These are phyloP conservation scores for Mycotypha africana DNA, from an alignment of 371 early-diverging fungal species.

Conservation along the genomic window DNA sequence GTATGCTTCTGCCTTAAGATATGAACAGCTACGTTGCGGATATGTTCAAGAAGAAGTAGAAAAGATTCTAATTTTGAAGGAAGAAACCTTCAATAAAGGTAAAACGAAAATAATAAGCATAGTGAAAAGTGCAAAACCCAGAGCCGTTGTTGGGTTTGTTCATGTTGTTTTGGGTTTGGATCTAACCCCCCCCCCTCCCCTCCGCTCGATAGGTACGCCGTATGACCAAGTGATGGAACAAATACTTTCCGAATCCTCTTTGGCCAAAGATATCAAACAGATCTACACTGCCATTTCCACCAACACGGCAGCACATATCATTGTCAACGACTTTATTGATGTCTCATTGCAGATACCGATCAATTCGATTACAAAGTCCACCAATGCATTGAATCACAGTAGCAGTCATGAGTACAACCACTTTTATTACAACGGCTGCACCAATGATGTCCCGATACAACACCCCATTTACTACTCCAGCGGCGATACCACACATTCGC, in stretches of 20 bases:
- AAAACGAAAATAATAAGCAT: slow-evolving; percentile 4
- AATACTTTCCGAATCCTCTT: slow-evolving; percentile 39
- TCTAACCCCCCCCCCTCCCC: neutral
- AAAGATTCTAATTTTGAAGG: slow-evolving; percentile 59
- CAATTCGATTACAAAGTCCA: slow-evolving; percentile 3
- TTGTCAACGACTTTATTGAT: slow-evolving; percentile 75
- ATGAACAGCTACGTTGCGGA: slow-evolving; percentile 77
- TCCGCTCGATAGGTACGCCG: slow-evolving; percentile 17
- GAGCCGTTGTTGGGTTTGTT: too few species aligned
- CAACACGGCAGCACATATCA: slow-evolving; percentile 58
- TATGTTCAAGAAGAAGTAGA: slow-evolving; percentile 76
- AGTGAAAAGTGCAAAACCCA: slow-evolving; percentile 9
- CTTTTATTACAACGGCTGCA: slow-evolving; percentile 8
- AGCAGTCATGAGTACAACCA: neutral
- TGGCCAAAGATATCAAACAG: slow-evolving; percentile 56
- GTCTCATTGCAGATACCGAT: slow-evolving; percentile 68
- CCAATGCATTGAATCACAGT: neutral
- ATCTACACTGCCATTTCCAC: slow-evolving; percentile 55
- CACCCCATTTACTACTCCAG: slow-evolving; percentile 11
- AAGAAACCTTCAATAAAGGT: slow-evolving; percentile 51
- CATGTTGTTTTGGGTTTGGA: neutral
- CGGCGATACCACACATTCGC: slow-evolving; percentile 17
- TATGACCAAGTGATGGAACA: slow-evolving; percentile 32
- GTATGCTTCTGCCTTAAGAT: slow-evolving; percentile 70
- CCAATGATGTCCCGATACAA: neutral